Conservation (phyloP, 1,139 yeast species). For the Pichia sp. region DNA sequence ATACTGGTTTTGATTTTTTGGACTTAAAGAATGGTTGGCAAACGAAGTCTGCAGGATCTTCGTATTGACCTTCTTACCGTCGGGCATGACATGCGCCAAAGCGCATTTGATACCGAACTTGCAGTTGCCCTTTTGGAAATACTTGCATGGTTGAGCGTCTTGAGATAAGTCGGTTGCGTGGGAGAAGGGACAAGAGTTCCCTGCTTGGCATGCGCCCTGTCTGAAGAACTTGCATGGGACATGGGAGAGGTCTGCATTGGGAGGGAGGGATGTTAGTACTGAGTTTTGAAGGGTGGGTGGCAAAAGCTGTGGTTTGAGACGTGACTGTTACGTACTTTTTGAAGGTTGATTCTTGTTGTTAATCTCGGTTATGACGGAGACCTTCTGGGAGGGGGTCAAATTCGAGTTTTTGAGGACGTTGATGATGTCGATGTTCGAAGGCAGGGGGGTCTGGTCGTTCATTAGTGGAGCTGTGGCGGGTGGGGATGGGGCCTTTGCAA, state of each 20-base stretch:
- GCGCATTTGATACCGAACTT: conserved; percentile 94
- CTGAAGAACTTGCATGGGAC: conserved; percentile 93
- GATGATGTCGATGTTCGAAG: conserved; percentile 19
- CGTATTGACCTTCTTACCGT: conserved; percentile 77
- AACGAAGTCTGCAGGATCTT: conserved; percentile 33
- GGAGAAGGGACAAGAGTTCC: conserved; percentile 86
- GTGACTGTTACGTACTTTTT: conserved; percentile 29
- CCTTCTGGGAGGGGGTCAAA: conserved; percentile 23
- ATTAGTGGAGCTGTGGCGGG: too few relatives aligned
- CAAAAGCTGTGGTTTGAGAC: too few relatives aligned
- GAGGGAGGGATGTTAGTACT: background rate
- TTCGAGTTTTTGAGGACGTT: conserved; percentile 22
- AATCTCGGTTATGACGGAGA: conserved; percentile 21
- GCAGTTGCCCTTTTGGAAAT: conserved; percentile 92
- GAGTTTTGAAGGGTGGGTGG: too few relatives aligned
- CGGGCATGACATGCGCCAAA: conserved; percentile 84
- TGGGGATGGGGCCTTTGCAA: too few relatives aligned
- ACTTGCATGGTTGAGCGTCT: conserved; percentile 83
- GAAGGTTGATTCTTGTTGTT: conserved; percentile 28
- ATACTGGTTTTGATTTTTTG: background rate
- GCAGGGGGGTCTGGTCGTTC: conserved; percentile 6
- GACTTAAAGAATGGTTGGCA: conserved; percentile 11
- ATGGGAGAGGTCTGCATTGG: conserved; percentile 57
- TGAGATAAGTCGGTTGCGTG: conserved; percentile 65
- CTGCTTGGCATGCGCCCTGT: conserved; percentile 96